A percentile compares a stretch with the other conserved stretches of the same genome.
Conservation (phyloP, 306 rosid species). For the Aeschynomene evenia region DNA sequence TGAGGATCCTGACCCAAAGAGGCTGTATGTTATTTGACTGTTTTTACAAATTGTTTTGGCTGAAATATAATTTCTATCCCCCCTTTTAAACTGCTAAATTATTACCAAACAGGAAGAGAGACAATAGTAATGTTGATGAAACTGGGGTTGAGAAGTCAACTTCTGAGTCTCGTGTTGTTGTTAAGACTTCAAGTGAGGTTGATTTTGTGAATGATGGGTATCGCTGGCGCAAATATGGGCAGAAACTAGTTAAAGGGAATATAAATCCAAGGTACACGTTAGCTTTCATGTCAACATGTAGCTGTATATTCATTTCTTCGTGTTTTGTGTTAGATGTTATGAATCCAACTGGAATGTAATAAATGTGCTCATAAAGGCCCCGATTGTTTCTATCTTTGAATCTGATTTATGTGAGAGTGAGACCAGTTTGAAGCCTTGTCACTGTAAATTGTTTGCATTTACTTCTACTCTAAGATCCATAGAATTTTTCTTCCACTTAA, state of each 20-base stretch:
- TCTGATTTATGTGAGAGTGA: conserved; percentile 1
- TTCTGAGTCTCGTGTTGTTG: conserved; percentile 57
- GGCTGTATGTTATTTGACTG: conserved; percentile 60
- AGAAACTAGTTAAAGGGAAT: conserved; percentile 84
- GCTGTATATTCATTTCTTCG: neutral
- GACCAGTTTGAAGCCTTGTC: conserved; percentile 11
- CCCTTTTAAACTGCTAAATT: conserved; percentile 20
- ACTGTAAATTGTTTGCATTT: conserved; percentile 10
- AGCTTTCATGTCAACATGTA: conserved; percentile 26
- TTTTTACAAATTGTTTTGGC: neutral
- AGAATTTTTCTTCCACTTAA: neutral
- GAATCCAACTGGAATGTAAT: neutral
- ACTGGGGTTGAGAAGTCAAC: conserved; percentile 44
- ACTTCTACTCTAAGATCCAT: neutral
- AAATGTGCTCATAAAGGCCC: neutral
- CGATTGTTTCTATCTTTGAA: neutral
- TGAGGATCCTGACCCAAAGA: conserved; percentile 59
- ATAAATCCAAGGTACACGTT: conserved; percentile 70
- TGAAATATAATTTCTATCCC: conserved; percentile 33
- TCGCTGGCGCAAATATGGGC: conserved; percentile 98
- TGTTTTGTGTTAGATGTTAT: conserved; percentile 12
- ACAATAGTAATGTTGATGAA: conserved; percentile 38
- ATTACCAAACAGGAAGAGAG: conserved; percentile 61
- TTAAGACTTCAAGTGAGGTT: conserved; percentile 73
- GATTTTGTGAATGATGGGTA: conserved; percentile 84